These are phyloP conservation scores for Ceratopteris richardii DNA, from an alignment of 75 land plant species.

Conservation along the genomic window DNA sequence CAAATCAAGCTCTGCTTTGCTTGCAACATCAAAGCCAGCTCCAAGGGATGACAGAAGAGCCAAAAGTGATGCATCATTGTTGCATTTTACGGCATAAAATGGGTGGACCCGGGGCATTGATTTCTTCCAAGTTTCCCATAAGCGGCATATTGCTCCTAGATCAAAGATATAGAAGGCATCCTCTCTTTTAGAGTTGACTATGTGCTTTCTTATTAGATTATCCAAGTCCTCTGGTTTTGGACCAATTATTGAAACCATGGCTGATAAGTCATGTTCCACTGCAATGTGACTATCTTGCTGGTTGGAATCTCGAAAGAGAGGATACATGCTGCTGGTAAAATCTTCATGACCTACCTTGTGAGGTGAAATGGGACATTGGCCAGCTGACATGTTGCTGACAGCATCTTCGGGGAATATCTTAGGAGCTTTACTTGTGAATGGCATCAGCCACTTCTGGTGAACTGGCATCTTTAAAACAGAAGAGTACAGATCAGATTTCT, in stretches of 20 bases:
- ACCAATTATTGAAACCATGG: constrained; percentile 5
- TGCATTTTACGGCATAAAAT: constrained; percentile 55
- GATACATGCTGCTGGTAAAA: not conserved
- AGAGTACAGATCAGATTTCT: not conserved
- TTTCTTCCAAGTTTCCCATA: constrained; percentile 21
- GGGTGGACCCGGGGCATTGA: constrained; percentile 30
- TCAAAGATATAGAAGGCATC: constrained; percentile 43
- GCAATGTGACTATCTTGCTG: not conserved
- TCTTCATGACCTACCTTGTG: not conserved
- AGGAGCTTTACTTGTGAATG: not conserved
- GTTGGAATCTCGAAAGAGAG: too few relatives aligned
- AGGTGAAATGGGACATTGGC: too few relatives aligned
- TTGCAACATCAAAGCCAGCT: constrained; percentile 47
- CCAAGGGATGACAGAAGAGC: constrained; percentile 30
- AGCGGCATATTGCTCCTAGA: constrained; percentile 20
- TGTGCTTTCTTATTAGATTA: constrained; percentile 8
- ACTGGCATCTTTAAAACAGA: not conserved
- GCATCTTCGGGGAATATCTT: not conserved
- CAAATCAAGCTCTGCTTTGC: constrained; percentile 37
- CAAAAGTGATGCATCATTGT: constrained; percentile 27
- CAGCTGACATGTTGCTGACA: not conserved
- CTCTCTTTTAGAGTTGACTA: not conserved
- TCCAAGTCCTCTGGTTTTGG: constrained; percentile 10
- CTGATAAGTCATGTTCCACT: not conserved
- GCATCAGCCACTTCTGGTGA: not conserved